Base-by-base conservation (phyloP, 768 basidiomycete genomes). In the Vararia minispora region DNA sequence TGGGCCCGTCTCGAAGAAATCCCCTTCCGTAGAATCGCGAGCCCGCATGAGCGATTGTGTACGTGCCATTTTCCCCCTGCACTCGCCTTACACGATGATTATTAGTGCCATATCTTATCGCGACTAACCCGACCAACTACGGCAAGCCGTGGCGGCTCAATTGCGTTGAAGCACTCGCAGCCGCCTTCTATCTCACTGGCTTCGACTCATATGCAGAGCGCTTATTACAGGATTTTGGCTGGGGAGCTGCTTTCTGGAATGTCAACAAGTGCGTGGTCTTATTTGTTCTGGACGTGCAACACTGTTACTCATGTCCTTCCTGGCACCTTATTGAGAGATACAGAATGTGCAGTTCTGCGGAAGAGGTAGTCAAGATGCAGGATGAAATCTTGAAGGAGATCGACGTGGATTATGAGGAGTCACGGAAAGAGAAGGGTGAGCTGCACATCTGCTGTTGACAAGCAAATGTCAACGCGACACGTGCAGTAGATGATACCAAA, bases 1-100 rank as follows among this genome's bases (percentile, higher is more conserved):
- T 99, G 95, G 95, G 94, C 95, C 1, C 74, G 91, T 16, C 60
- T 98, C 6, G 88, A 88, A 32, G 95, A 98, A 40, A 80, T 99
- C 6, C 95, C 95, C 1, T 99, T 95, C 54, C 65, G 69, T 35
- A 98, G 97, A 62, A 94, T 98, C 45, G 71, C 83, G 5, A 89
- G 87, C 47, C 90, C 94, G 1, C 72, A 98, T 49, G 95, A 99
- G 64, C 72, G 95, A 7, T 55, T 98, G 30, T 53, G 92, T 95
- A 51, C 44, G 88, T 71, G 0, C 8, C 40, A 16, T 10, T 35
- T 10, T 16, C 16, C n/a, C 30, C 11, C 8, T 23, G 17, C n/a
- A 13, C 23, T 20, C 22, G 24, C 22, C 5, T 11, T 28, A 5
- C 3, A 26, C 22, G 23, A 34, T 21, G 32, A 44, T 9, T 21